Percentiles rank a stretch among this genome's conserved stretches.
phyloP scores from a whole-genome alignment of 2,329 filamentous ascomycete genomes.

The Exophiala sideris region DNA sequence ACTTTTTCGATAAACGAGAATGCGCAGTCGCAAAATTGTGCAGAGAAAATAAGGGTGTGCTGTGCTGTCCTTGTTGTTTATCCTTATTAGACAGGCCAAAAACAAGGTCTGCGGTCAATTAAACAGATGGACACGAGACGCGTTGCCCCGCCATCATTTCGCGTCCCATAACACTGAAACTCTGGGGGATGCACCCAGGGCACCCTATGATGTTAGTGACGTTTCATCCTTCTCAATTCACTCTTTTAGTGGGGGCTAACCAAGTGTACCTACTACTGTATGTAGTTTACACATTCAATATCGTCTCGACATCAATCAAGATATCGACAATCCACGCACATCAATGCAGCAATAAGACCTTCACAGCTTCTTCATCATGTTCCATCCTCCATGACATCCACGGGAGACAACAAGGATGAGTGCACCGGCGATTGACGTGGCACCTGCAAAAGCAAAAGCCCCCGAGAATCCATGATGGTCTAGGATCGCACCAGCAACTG shows the following conservation, averaged over 20 bases:
- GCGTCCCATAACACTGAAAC: not conserved
- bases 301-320: not conserved
- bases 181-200: not conserved
- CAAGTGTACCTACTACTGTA: too few species aligned
- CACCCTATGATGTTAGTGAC: not conserved
- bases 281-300: not conserved
- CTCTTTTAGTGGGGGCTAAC: not conserved
- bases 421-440: not conserved
- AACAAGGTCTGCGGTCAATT: slow-evolving; percentile 12
- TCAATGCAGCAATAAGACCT: too few species aligned
- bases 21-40: too few species aligned
- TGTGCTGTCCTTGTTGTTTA: too few species aligned
- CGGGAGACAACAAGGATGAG: not conserved
- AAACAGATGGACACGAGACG: not conserved
- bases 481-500: not conserved
- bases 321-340: too few species aligned
- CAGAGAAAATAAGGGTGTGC: too few species aligned
- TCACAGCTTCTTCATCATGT: not conserved
- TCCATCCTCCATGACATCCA: not conserved
- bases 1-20: too few species aligned
- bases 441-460: not conserved
- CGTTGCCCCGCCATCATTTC: slow-evolving; percentile 1
- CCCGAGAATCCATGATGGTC: not conserved
- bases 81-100: too few species aligned
- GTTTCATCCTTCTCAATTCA: not conserved